These are phyloP conservation scores for Ustilaginoidea virens DNA, from an alignment of 2,329 filamentous ascomycete species.

Conservation along the genomic window DNA sequence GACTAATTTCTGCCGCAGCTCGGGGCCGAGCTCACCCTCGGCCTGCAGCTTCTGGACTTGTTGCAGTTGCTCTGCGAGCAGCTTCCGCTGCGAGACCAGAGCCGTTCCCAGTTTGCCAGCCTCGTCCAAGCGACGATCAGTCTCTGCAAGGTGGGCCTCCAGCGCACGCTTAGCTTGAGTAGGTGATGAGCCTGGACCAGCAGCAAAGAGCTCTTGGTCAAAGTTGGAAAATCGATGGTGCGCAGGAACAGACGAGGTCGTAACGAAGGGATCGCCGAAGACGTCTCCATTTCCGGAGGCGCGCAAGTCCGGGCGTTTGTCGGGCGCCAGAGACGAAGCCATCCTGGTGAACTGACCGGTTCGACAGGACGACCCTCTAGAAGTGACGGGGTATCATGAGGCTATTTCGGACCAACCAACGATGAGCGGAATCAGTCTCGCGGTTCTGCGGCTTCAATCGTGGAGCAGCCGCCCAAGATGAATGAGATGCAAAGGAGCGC, in stretches of 20 bases:
- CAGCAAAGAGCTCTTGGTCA: conserved; percentile 63
- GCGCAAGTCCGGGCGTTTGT: conserved; percentile 23
- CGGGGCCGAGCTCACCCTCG: conserved; percentile 65
- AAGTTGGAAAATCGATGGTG: conserved; percentile 69
- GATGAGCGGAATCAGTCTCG: no score
- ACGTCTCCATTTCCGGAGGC: conserved; percentile 18
- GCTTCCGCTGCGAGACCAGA: conserved; percentile 72
- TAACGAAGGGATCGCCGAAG: conserved; percentile 42
- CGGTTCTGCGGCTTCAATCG: no score
- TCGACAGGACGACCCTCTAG: conserved; percentile 12
- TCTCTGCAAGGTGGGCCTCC: conserved; percentile 83
- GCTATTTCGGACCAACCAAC: no score
- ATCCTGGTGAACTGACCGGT: conserved; percentile 14
- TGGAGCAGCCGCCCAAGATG: no score
- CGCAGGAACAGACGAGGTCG: conserved; percentile 25
- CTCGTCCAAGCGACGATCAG: conserved; percentile 79
- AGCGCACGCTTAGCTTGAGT: conserved; percentile 77
- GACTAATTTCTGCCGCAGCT: conserved; percentile 65
- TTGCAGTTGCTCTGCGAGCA: conserved; percentile 64
- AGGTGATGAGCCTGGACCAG: conserved; percentile 64
- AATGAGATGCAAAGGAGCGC: no score
- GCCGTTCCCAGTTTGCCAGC: conserved; percentile 79
- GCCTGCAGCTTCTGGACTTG: conserved; percentile 68
- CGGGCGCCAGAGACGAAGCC: conserved; percentile 27
- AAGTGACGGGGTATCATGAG: no score